Conservation (phyloP, 345 rosid genomes). For the Hibiscus trionum region DNA sequence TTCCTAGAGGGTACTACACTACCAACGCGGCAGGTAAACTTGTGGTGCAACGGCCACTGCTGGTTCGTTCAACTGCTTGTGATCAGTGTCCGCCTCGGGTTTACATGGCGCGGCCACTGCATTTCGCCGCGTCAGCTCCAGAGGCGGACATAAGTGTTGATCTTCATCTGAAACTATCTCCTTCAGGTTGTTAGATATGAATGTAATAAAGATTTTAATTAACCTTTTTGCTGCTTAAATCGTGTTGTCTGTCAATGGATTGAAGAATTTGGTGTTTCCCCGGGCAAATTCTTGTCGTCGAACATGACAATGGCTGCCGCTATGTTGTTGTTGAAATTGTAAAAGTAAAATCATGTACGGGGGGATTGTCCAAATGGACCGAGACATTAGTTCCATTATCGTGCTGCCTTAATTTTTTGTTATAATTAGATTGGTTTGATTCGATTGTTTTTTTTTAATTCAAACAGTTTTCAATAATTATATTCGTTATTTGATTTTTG, state of each 20-base stretch:
- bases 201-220: background rate
- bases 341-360: too few species aligned
- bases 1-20: background rate
- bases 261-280: background rate
- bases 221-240: background rate
- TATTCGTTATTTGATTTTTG: too few species aligned
- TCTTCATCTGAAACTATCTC: conserved; percentile 42
- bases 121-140: conserved; percentile 14
- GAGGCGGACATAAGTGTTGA: conserved; percentile 26
- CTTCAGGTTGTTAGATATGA: conserved; percentile 15
- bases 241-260: background rate
- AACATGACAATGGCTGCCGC: background rate
- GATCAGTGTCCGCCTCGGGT: conserved; percentile 13
- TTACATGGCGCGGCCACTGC: conserved; percentile 23
- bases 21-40: conserved; percentile 6
- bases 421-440: too few species aligned
- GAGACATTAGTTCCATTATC: too few species aligned
- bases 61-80: conserved; percentile 9
- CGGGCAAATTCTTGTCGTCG: background rate
- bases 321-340: background rate
- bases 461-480: too few species aligned
- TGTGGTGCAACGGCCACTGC: conserved; percentile 5
- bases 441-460: too few species aligned
- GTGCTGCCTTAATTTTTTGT: too few species aligned
- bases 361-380: too few species aligned